Percentiles rank a stretch among this genome's conserved stretches.
phyloP scores from a whole-genome alignment of 371 early-diverging fungal genomes.

The Basidiobolus meristosporus region DNA sequence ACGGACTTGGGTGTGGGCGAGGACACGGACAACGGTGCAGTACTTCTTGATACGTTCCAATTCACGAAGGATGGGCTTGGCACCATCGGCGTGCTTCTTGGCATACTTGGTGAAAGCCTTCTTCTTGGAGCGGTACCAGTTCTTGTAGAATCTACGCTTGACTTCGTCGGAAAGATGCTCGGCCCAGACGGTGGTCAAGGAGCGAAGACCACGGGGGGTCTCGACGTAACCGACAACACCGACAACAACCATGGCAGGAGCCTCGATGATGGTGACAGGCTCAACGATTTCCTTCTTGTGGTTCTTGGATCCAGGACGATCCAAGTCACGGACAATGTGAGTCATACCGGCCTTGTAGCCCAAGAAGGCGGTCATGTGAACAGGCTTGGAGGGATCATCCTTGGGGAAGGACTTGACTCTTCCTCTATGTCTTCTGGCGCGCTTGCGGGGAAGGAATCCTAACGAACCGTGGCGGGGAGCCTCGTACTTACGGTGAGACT shows the following conservation, averaged over 20 bases:
- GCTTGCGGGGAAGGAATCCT: slow-evolving; percentile 98
- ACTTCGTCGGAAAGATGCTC: slow-evolving; percentile 97
- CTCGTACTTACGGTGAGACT: slow-evolving; percentile 76
- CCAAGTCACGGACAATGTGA: slow-evolving; percentile 97
- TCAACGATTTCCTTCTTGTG: slow-evolving; percentile 99
- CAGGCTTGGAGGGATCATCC: slow-evolving; percentile 90
- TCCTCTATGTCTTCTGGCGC: slow-evolving; percentile 88
- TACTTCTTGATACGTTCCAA: slow-evolving; percentile 97
- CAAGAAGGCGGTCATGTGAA: slow-evolving; percentile 97
- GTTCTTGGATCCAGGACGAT: slow-evolving; percentile 96
- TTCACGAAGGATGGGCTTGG: slow-evolving; percentile 79
- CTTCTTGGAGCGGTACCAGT: slow-evolving; percentile 98
- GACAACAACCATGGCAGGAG: slow-evolving; percentile 95
- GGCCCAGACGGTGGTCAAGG: slow-evolving; percentile 97
- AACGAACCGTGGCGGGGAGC: slow-evolving; percentile 97
- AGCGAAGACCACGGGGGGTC: slow-evolving; percentile 95
- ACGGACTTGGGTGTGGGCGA: slow-evolving; percentile 95
- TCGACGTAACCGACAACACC: slow-evolving; percentile 99
- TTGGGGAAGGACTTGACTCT: slow-evolving; percentile 97
- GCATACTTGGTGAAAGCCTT: slow-evolving; percentile 98
- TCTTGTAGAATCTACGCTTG: slow-evolving; percentile 98
- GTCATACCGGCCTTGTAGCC: slow-evolving; percentile 99
- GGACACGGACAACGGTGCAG: slow-evolving; percentile 94
- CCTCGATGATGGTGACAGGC: slow-evolving; percentile 98
- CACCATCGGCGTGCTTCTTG: slow-evolving; percentile 85